Evolutionary conservation across 345 rosid genomes (phyloP).

Genomic region (Arabis alpina): DNA sequence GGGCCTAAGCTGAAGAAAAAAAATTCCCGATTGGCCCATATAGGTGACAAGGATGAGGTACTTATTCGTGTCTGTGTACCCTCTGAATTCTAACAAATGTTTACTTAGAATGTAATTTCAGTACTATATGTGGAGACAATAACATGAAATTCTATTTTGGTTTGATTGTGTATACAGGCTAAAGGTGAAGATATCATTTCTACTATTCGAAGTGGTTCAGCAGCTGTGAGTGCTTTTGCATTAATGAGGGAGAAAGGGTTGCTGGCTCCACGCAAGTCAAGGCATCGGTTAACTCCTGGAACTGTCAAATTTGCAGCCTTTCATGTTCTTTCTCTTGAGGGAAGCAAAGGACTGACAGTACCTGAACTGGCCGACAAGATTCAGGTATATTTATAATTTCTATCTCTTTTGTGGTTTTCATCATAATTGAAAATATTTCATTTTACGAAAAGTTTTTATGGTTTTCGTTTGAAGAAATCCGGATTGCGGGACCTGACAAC

Average conservation of each 20-base stretch:
- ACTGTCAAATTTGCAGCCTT: conserved; percentile 99
- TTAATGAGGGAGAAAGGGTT: conserved; percentile 94
- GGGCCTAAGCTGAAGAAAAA: conserved; percentile 87
- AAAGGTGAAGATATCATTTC: conserved; percentile 77
- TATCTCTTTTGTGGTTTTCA: not conserved
- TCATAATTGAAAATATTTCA: not conserved
- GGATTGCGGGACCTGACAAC: conserved; percentile 96
- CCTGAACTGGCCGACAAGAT: conserved; percentile 96
- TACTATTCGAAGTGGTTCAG: conserved; percentile 90
- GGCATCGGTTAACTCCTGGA: conserved; percentile 99
- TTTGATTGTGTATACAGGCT: conserved; percentile 56
- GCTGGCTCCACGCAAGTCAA: conserved; percentile 83
- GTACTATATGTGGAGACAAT: conserved; percentile 15
- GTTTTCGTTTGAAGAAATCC: conserved; percentile 68
- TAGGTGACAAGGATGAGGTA: conserved; percentile 76
- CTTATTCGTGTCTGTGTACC: not conserved
- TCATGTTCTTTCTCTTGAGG: conserved; percentile 98
- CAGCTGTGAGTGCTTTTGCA: conserved; percentile 93
- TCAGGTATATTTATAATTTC: conserved; percentile 61
- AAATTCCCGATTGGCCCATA: conserved; percentile 43
- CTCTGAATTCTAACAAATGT: not conserved
- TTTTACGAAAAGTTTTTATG: conserved; percentile 19
- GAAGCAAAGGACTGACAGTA: conserved; percentile 90
- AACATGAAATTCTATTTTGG: conserved; percentile 22
- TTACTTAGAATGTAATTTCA: conserved; percentile 10